A percentile compares a stretch with the other conserved stretches of the same genome.
These are phyloP conservation scores for Tetrahymena elliotti DNA, from an alignment of 73 alveolate species.

Conservation along the genomic window DNA sequence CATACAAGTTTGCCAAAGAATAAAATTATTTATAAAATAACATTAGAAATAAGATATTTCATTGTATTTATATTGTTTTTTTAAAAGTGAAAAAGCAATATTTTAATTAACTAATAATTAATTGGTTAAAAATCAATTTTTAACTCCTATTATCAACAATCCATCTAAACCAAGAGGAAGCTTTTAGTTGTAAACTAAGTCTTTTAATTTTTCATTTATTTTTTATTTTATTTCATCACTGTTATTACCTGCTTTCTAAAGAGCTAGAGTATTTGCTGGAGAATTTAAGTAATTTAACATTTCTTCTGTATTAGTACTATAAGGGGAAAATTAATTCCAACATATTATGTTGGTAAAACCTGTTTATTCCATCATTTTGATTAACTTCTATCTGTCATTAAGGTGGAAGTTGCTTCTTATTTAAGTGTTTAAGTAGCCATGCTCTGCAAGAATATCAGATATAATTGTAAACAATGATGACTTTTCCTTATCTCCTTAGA, in stretches of 20 bases:
- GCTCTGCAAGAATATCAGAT: not conserved
- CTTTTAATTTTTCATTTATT: not conserved
- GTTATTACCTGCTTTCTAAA: not conserved
- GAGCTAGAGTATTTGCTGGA: not conserved
- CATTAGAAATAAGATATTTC: too few relatives aligned
- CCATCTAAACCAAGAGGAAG: not conserved
- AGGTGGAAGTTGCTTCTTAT: constrained; percentile 2
- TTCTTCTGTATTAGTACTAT: not conserved
- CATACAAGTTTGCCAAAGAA: too few relatives aligned
- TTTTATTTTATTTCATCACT: not conserved
- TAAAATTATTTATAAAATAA: too few relatives aligned
- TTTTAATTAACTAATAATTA: too few relatives aligned
- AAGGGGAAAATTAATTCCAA: not conserved
- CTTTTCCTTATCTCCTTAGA: constrained; percentile 59
- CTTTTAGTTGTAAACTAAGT: not conserved
- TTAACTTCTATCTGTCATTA: not conserved
- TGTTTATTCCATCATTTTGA: not conserved
- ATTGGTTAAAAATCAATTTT: not conserved
- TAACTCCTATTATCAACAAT: not conserved
- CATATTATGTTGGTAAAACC: not conserved
- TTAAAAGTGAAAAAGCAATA: too few relatives aligned
- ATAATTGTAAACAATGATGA: constrained; percentile 5
- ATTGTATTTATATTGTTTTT: too few relatives aligned
- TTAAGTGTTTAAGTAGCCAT: not conserved
- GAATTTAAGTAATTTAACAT: not conserved